phyloP scores from a whole-genome alignment of 345 rosid species.

The Melaleuca quinquenervia region DNA sequence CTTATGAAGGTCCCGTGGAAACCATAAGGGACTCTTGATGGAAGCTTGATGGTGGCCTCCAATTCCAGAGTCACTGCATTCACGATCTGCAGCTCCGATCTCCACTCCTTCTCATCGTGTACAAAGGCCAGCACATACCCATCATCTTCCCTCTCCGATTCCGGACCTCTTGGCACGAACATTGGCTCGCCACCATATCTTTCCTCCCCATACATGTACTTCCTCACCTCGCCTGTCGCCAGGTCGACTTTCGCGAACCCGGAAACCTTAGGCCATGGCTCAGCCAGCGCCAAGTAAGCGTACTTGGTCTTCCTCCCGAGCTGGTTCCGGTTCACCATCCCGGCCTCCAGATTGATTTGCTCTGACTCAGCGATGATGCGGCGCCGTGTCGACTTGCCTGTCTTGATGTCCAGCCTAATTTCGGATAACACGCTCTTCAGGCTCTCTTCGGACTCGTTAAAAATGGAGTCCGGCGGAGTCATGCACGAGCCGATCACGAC shows the following conservation, averaged over 20 bases:
- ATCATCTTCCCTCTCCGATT: conserved; percentile 40
- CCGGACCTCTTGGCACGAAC: conserved; percentile 38
- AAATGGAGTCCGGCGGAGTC: conserved; percentile 98
- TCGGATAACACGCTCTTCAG: conserved; percentile 72
- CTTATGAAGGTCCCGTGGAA: conserved; percentile 89
- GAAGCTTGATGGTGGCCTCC: conserved; percentile 68
- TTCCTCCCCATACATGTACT: conserved; percentile 54
- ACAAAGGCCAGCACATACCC: conserved; percentile 74
- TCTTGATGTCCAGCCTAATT: conserved; percentile 67
- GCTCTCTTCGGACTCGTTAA: conserved; percentile 82
- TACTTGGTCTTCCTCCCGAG: conserved; percentile 67
- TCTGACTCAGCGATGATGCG: conserved; percentile 39
- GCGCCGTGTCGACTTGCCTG: conserved; percentile 70
- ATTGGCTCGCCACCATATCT: conserved; percentile 87
- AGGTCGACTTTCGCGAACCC: conserved; percentile 91
- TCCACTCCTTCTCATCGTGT: conserved; percentile 70
- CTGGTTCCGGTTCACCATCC: conserved; percentile 82
- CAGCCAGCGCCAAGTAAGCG: conserved; percentile 83
- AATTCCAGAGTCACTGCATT: conserved; percentile 50
- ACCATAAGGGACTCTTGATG: conserved; percentile 92
- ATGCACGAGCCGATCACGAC: conserved; percentile 95
- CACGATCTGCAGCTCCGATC: conserved; percentile 77
- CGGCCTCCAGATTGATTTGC: conserved; percentile 86
- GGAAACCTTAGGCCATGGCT: conserved; percentile 92
- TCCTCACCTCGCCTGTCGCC: conserved; percentile 49